phyloP scores from a whole-genome alignment of 306 rosid genomes.

The Dalbergia cochinchinensis region DNA sequence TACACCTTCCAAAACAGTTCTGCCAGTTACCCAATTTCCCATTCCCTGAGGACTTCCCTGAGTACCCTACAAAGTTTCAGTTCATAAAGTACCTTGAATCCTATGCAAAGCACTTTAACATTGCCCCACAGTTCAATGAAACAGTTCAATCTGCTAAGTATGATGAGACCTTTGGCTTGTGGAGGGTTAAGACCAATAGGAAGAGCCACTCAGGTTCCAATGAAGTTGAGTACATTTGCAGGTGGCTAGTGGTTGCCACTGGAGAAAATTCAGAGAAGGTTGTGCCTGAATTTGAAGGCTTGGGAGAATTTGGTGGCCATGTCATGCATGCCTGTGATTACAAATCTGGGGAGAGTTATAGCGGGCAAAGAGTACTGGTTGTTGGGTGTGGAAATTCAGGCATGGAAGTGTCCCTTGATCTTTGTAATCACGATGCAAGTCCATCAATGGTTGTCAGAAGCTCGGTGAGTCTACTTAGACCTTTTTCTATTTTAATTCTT shows the following conservation, averaged over 20 bases:
- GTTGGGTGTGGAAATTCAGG: slow-evolving; percentile 97
- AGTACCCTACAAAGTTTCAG: slow-evolving; percentile 82
- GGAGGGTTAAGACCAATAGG: slow-evolving; percentile 75
- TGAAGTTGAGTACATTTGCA: slow-evolving; percentile 84
- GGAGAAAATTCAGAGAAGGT: slow-evolving; percentile 91
- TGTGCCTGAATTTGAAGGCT: slow-evolving; percentile 79
- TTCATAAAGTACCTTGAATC: slow-evolving; percentile 83
- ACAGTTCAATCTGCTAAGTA: slow-evolving; percentile 90
- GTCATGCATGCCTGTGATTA: slow-evolving; percentile 89
- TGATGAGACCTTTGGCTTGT: slow-evolving; percentile 79
- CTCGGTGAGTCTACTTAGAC: slow-evolving; percentile 67
- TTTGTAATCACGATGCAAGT: slow-evolving; percentile 74
- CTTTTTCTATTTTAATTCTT: no score
- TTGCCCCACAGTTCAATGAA: slow-evolving; percentile 81
- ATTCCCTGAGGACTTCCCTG: slow-evolving; percentile 77
- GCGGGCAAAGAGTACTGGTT: slow-evolving; percentile 71
- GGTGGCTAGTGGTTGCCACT: slow-evolving; percentile 97
- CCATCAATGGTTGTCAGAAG: slow-evolving; percentile 92
- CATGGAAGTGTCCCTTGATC: slow-evolving; percentile 97
- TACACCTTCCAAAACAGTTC: slow-evolving; percentile 89
- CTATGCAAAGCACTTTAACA: slow-evolving; percentile 75
- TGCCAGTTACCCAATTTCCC: slow-evolving; percentile 86
- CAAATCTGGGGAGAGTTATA: slow-evolving; percentile 67
- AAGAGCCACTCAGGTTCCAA: neutral
- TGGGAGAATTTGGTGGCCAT: slow-evolving; percentile 73